Conservation (phyloP, 2,329 filamentous ascomycete genomes). For the Aciculosporium take region DNA sequence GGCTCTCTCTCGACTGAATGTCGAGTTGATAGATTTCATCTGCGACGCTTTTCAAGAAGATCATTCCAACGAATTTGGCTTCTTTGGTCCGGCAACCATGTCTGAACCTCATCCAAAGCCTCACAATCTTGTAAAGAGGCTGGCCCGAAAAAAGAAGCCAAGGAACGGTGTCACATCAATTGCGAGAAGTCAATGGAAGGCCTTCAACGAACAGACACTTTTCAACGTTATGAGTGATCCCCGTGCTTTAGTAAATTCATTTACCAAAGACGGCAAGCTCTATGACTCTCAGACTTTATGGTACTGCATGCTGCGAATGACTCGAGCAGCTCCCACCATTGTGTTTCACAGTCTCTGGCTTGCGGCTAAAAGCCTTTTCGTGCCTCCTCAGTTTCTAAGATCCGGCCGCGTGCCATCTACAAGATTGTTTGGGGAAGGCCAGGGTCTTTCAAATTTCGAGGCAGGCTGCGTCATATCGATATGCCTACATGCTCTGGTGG, state of each 20-base stretch:
- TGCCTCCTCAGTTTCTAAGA: conserved; percentile 33
- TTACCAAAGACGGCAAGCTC: conserved; percentile 35
- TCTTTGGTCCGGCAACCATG: conserved; percentile 23
- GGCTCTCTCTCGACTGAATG: conserved; percentile 37
- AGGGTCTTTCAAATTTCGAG: conserved; percentile 27
- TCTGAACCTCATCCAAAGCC: conserved; percentile 8
- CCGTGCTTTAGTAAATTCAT: conserved; percentile 39
- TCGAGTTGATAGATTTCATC: conserved; percentile 44
- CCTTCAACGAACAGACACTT: conserved; percentile 49
- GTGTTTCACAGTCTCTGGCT: conserved; percentile 54
- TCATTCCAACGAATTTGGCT: conserved; percentile 33
- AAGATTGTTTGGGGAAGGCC: conserved; percentile 4
- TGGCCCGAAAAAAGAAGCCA: conserved; percentile 5
- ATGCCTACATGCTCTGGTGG: conserved; percentile 48
- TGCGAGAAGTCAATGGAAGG: conserved; percentile 34
- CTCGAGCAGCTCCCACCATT: conserved; percentile 39
- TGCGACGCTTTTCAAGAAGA: conserved; percentile 47
- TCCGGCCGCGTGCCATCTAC: conserved; percentile 20
- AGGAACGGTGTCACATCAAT: not conserved
- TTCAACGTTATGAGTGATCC: conserved; percentile 50
- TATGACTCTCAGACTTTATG: conserved; percentile 48
- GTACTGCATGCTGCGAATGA: conserved; percentile 49
- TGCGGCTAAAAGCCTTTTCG: conserved; percentile 42
- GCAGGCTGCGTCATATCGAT: conserved; percentile 42
- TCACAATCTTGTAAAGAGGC: conserved; percentile 4